Evolutionary conservation across 805 yeast species (phyloP).

Genomic region (Wickerhamomyces bovis): DNA sequence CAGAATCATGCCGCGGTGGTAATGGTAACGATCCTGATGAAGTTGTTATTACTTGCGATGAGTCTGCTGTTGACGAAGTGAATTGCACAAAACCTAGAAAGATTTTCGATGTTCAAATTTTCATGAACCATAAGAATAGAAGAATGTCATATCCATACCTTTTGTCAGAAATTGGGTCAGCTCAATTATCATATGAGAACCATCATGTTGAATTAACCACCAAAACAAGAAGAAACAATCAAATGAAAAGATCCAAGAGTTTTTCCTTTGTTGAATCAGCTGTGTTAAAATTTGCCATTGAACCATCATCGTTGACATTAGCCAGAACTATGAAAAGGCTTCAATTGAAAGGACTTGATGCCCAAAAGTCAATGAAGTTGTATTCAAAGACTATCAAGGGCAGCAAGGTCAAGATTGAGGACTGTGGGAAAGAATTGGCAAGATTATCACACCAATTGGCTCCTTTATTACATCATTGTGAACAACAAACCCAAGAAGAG

Average conservation of each 20-base stretch:
- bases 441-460: slow-evolving; percentile 11
- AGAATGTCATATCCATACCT: slow-evolving; percentile 36
- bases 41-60: neutral
- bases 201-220: slow-evolving; percentile 11
- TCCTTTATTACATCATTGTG: slow-evolving; percentile 17
- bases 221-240: neutral
- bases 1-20: neutral
- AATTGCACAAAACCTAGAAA: neutral
- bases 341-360: neutral
- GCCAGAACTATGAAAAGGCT: slow-evolving; percentile 9
- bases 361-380: neutral
- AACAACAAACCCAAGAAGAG: slow-evolving; percentile 18
- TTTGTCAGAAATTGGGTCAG: slow-evolving; percentile 26
- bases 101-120: slow-evolving; percentile 11
- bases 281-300: slow-evolving; percentile 7
- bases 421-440: neutral
- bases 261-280: slow-evolving; percentile 28
- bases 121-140: slow-evolving; percentile 25
- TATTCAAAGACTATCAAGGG: slow-evolving; percentile 1
- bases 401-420: slow-evolving; percentile 1
- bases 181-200: slow-evolving; percentile 23
- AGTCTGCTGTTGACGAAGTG: neutral
- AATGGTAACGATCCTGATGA: neutral
- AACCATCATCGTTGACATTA: slow-evolving; percentile 8
- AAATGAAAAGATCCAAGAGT: slow-evolving; percentile 30